Conservation (phyloP, 2,329 filamentous ascomycete genomes). For the Dactylellina haptotyla region DNA sequence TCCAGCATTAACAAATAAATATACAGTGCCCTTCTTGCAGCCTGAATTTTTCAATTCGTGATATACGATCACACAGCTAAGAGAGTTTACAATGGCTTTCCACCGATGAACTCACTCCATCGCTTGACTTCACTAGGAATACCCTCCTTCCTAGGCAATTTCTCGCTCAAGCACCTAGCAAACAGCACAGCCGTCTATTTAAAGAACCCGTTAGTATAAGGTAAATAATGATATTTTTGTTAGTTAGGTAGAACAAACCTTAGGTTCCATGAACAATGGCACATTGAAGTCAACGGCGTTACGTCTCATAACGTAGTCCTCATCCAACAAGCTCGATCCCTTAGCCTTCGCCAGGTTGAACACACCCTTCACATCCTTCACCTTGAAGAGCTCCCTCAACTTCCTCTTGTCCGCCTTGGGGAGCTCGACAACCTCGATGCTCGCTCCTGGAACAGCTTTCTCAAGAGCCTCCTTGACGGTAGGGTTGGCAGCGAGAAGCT, state of each 20-base stretch:
- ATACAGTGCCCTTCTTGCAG: background rate
- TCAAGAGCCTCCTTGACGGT: slow-evolving; percentile 87
- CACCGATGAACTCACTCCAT: slow-evolving; percentile 95
- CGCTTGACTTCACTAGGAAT: slow-evolving; percentile 90
- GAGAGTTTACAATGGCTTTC: slow-evolving; percentile 75
- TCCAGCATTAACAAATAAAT: slow-evolving; percentile 13
- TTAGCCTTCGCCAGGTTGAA: slow-evolving; percentile 91
- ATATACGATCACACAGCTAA: background rate
- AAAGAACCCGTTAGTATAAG: slow-evolving; percentile 59
- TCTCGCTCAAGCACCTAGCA: slow-evolving; percentile 95
- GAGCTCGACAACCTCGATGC: slow-evolving; percentile 93
- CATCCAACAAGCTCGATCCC: slow-evolving; percentile 84
- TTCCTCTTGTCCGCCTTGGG: slow-evolving; percentile 95
- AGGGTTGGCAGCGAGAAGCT: slow-evolving; percentile 85
- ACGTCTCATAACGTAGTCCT: slow-evolving; percentile 97
- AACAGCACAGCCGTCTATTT: slow-evolving; percentile 90
- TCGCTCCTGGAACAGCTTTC: slow-evolving; percentile 70
- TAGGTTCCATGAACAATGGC: slow-evolving; percentile 97
- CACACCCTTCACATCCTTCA: slow-evolving; percentile 93
- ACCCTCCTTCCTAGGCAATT: slow-evolving; percentile 86
- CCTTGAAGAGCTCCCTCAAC: slow-evolving; percentile 92
- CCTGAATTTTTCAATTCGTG: background rate
- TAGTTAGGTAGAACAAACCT: slow-evolving; percentile 70
- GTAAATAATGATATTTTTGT: background rate
- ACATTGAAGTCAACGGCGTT: slow-evolving; percentile 99